Evolutionary conservation across 768 basidiomycete genomes (phyloP).

Genomic region (Boletus fagicola): DNA sequence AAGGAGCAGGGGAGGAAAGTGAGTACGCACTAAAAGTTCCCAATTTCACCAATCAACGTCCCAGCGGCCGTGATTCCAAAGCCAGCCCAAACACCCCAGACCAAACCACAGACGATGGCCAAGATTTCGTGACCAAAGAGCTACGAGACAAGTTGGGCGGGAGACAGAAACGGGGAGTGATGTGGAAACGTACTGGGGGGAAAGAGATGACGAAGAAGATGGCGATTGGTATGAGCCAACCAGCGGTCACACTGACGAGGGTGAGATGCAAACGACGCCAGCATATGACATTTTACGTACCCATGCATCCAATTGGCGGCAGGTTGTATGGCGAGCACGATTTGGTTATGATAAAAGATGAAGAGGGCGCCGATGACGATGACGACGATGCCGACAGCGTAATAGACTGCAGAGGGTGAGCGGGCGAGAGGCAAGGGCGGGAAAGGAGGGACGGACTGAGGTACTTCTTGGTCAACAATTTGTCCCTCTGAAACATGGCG

Average conservation of each 20-base stretch:
- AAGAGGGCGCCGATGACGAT: constrained; percentile 52
- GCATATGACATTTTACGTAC: constrained; percentile 25
- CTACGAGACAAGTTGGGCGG: constrained; percentile 33
- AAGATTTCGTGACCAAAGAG: constrained; percentile 93
- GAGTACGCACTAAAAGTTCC: constrained; percentile 76
- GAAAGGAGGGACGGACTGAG: constrained; percentile 42
- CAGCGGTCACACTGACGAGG: constrained; percentile 45
- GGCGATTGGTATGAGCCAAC: constrained; percentile 78
- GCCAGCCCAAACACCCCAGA: constrained; percentile 86
- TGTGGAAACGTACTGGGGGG: constrained; percentile 56
- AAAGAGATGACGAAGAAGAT: constrained; percentile 84
- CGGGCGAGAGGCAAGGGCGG: neutral
- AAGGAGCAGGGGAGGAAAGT: neutral
- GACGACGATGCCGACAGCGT: constrained; percentile 47
- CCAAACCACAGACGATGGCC: constrained; percentile 82
- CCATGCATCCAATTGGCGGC: constrained; percentile 45
- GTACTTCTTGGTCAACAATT: constrained; percentile 57
- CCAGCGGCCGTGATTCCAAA: constrained; percentile 85
- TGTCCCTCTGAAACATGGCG: constrained; percentile 42
- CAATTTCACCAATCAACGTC: constrained; percentile 82
- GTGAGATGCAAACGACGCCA: neutral
- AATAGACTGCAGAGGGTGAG: constrained; percentile 40
- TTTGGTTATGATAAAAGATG: constrained; percentile 61
- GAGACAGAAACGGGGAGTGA: neutral
- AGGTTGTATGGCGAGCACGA: constrained; percentile 47